Evolutionary conservation across 495 filamentous ascomycete genomes (phyloP), one percentile per base, ranked within the genome.

Genomic region (Penicillium malachiteum): DNA sequence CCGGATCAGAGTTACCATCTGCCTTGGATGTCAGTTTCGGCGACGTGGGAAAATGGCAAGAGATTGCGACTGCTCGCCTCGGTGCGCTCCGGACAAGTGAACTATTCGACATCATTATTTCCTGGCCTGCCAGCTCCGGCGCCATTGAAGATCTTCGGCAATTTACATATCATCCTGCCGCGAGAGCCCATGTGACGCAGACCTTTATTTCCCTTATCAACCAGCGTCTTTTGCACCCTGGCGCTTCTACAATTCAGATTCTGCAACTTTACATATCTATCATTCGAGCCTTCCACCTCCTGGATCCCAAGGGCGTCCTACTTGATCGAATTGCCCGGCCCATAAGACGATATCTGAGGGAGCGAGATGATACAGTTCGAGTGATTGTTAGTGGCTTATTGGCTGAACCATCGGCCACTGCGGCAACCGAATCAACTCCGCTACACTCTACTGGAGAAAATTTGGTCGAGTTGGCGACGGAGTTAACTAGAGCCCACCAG

Each of bases 281-380:
- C 57, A 97, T 99, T 52, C 85, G 89, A 43, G 87, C 89, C 0
- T 95, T 99, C 59, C 87, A 88, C 59, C 73, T 87, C n/a, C 77
- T 99, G 11, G 94, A 99, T 63, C 86, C 91, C 5, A 93, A 91
- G 54, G 92, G 93, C 14, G 94, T 97, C 4, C 81, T 97, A 6
- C 78, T 99, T 8, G 88, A 93, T 65, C 85, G 92, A 7, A 87
- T 96, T 40, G 90, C 92, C 13, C 82, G 85, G 32, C 85, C 88
- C 1, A 86, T 99, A 52, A 89, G 92, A 39, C 71, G 88, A 14
- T 97, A 97, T 64, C 79, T 99, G 31, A 89, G 89, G 48, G 88
- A 91, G n/a, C 82, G 94, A n/a, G 91, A 96, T 44, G 93, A 99
- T 61, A 93, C 95, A 0, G 86, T 96, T 17, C 84, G 84, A 50